Conservation (phyloP, 2,329 filamentous ascomycete genomes). For the Cadophora malorum region DNA sequence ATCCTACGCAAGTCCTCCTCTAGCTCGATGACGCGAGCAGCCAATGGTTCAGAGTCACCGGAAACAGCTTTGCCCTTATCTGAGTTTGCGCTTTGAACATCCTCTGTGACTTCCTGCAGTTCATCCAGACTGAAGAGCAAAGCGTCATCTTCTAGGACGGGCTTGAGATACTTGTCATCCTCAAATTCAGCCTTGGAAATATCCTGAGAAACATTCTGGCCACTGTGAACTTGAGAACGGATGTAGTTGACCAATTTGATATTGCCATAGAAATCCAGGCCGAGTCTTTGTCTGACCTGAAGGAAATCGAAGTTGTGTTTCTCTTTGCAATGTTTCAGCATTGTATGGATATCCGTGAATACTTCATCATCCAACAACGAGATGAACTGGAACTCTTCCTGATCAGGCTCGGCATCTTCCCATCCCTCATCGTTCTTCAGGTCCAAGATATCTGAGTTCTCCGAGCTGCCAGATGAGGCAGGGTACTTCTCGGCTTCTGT, state of each 20-base stretch:
- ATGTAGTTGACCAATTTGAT: slow-evolving; percentile 79
- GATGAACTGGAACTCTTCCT: slow-evolving; percentile 66
- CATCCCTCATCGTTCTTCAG: slow-evolving; percentile 56
- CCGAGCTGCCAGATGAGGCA: slow-evolving; percentile 49
- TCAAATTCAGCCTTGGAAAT: slow-evolving; percentile 68
- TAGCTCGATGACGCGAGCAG: slow-evolving; percentile 47
- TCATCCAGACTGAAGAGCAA: slow-evolving; percentile 89
- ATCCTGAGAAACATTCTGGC: slow-evolving; percentile 50
- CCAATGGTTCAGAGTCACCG: slow-evolving; percentile 37
- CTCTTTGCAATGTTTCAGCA: slow-evolving; percentile 73
- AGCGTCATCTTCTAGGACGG: slow-evolving; percentile 87
- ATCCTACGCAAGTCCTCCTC: slow-evolving; percentile 48
- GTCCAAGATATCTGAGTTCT: slow-evolving; percentile 51
- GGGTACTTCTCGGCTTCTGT: slow-evolving; percentile 32
- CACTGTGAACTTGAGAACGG: slow-evolving; percentile 53
- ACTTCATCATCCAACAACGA: slow-evolving; percentile 72
- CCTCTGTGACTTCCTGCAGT: slow-evolving; percentile 56
- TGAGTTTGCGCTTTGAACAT: slow-evolving; percentile 42
- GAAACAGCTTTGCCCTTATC: slow-evolving; percentile 41
- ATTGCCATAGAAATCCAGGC: slow-evolving; percentile 74
- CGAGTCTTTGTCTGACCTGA: slow-evolving; percentile 60
- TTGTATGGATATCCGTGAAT: slow-evolving; percentile 67
- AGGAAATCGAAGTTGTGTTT: slow-evolving; percentile 72
- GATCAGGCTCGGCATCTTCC: slow-evolving; percentile 67
- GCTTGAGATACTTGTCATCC: slow-evolving; percentile 83